Conservation (phyloP, 257 asterid genomes). For the Fraxinus anomala region DNA sequence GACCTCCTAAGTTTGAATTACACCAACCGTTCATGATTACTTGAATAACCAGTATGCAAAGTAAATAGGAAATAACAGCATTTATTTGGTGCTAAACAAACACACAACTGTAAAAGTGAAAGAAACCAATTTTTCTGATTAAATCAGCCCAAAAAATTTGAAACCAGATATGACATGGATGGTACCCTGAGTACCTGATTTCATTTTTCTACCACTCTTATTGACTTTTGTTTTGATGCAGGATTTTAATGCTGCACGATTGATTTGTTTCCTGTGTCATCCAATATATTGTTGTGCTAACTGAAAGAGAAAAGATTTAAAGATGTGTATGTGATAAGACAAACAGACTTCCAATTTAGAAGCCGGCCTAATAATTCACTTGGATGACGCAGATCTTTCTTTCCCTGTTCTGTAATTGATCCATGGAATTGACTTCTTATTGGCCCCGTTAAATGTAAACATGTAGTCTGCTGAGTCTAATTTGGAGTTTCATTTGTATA, state of each 20-base stretch:
- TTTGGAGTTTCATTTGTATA: background rate
- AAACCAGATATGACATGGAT: background rate
- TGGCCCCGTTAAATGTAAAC: background rate
- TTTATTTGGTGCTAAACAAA: background rate
- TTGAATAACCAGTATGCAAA: background rate
- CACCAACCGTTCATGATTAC: slow-evolving; percentile 1
- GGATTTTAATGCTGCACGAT: background rate
- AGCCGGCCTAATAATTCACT: background rate
- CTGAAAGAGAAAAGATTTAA: background rate
- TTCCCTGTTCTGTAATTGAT: background rate
- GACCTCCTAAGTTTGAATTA: slow-evolving; percentile 7
- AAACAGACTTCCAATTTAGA: background rate
- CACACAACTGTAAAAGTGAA: background rate
- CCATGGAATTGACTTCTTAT: background rate
- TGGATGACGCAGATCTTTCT: background rate
- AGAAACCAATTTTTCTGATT: background rate
- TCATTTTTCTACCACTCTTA: background rate
- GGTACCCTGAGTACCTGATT: background rate
- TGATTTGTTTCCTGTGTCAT: background rate
- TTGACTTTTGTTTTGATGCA: background rate
- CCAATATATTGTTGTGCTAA: background rate
- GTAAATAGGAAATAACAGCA: background rate
- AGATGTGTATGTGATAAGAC: background rate
- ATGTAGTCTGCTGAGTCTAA: background rate
- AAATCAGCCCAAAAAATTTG: background rate